Evolutionary conservation across 1,139 yeast genomes (phyloP).

Genomic region (Candida pseudocylindracea): DNA sequence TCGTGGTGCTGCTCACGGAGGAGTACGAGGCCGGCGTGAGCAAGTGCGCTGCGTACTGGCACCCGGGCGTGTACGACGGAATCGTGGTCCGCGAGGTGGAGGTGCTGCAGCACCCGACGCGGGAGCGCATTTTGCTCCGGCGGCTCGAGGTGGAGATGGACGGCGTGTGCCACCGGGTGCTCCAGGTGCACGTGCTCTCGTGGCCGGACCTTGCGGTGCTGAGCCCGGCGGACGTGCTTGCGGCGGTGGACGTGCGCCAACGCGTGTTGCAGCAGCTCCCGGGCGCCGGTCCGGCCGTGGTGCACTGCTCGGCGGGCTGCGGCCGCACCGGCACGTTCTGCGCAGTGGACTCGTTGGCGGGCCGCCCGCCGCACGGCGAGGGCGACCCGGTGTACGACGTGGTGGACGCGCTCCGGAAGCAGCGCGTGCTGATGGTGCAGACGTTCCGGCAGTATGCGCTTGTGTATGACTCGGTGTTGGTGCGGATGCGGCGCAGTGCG

Average conservation of each 20-base stretch:
- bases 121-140: slow-evolving; percentile 10
- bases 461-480: slow-evolving; percentile 29
- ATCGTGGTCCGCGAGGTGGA: slow-evolving; percentile 11
- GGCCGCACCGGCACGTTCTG: slow-evolving; percentile 83
- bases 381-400: slow-evolving; percentile 23
- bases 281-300: slow-evolving; percentile 20
- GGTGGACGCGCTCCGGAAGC: slow-evolving; percentile 42
- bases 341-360: slow-evolving; percentile 44
- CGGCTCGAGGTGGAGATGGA: slow-evolving; percentile 12
- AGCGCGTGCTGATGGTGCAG: slow-evolving; percentile 70
- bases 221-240: slow-evolving; percentile 14
- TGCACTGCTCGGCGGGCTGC: slow-evolving; percentile 85
- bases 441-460: slow-evolving; percentile 51
- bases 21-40: slow-evolving; percentile 27
- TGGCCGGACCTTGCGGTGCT: slow-evolving; percentile 26
- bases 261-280: slow-evolving; percentile 3
- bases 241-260: slow-evolving; percentile 2
- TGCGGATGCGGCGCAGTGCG: too few species aligned
- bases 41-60: slow-evolving; percentile 37
- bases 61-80: slow-evolving; percentile 21
- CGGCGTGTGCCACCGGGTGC: slow-evolving; percentile 10
- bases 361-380: slow-evolving; percentile 3
- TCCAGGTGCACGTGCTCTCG: slow-evolving; percentile 24
- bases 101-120: slow-evolving; percentile 5
- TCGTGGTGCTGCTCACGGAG: slow-evolving; percentile 26